These are phyloP conservation scores for Excoecaria cochinchinensis DNA, from an alignment of 345 rosid species.

Conservation along the genomic window DNA sequence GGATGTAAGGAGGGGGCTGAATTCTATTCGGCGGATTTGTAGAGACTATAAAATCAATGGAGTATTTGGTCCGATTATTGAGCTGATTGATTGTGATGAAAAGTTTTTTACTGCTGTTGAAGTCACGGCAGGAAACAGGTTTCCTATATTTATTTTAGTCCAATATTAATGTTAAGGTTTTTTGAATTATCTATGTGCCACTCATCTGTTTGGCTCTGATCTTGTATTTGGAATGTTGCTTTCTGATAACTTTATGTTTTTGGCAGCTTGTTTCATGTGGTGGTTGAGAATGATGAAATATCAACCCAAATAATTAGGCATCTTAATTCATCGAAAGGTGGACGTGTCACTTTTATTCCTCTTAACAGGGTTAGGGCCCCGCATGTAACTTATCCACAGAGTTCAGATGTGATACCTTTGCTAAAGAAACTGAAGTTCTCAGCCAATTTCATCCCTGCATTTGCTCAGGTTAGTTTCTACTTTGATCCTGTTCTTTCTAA, in stretches of 20 bases:
- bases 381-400: constrained; percentile 69
- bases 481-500: constrained; percentile 1
- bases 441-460: constrained; percentile 59
- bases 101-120: constrained; percentile 94
- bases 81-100: constrained; percentile 93
- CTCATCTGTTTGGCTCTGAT: not conserved
- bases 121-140: constrained; percentile 99
- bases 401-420: constrained; percentile 82
- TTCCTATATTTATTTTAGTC: constrained; percentile 8
- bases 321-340: constrained; percentile 83
- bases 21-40: constrained; percentile 67
- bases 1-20: constrained; percentile 96
- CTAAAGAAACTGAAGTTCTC: constrained; percentile 73
- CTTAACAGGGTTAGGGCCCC: constrained; percentile 90
- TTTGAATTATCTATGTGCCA: not conserved
- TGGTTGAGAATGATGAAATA: constrained; percentile 87
- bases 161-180: not conserved
- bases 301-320: constrained; percentile 88
- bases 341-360: constrained; percentile 93
- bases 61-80: constrained; percentile 92
- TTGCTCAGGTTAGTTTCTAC: constrained; percentile 64
- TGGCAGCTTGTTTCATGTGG: constrained; percentile 90
- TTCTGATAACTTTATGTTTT: constrained; percentile 2
- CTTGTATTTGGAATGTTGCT: constrained; percentile 9
- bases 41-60: constrained; percentile 59